A percentile compares a stretch with the other conserved stretches of the same genome.
Evolutionary conservation across 495 filamentous ascomycete genomes (phyloP).

Genomic region (Podospora bellae-mahoneyi): DNA sequence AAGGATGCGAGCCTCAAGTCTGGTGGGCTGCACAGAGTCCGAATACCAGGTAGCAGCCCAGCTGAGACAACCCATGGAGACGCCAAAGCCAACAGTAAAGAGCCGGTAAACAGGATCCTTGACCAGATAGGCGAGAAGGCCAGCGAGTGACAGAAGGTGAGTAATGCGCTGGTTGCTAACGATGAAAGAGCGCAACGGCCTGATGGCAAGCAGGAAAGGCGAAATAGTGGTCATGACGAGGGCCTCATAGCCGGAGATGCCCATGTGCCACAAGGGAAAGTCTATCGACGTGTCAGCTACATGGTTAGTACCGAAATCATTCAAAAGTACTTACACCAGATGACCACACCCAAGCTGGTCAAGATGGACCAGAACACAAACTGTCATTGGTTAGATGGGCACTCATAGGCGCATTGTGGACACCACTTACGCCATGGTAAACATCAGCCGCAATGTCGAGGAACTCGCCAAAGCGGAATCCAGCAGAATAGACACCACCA

Average conservation of each 20-base stretch:
- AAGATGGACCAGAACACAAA: constrained; percentile 95
- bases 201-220: constrained; percentile 75
- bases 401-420: neutral
- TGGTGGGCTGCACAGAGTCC: constrained; percentile 66
- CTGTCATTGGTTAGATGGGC: constrained; percentile 41
- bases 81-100: constrained; percentile 73
- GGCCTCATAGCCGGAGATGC: constrained; percentile 93
- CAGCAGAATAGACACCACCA: constrained; percentile 63
- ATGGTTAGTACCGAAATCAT: neutral
- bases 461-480: constrained; percentile 70
- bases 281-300: constrained; percentile 46
- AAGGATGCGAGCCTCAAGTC: constrained; percentile 75
- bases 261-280: constrained; percentile 99
- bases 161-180: constrained; percentile 62
- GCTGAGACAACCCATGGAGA: constrained; percentile 71
- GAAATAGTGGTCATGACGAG: constrained; percentile 80
- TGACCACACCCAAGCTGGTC: constrained; percentile 78
- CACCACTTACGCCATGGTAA: constrained; percentile 76
- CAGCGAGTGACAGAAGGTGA: constrained; percentile 73
- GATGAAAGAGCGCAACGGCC: constrained; percentile 62
- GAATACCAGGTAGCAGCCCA: constrained; percentile 79
- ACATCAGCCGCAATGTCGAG: constrained; percentile 83
- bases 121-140: constrained; percentile 76
- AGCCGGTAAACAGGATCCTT: constrained; percentile 71
- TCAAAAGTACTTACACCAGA: constrained; percentile 77